A percentile compares a stretch with the other conserved stretches of the same genome.
Evolutionary conservation across 495 filamentous ascomycete genomes (phyloP).

Genomic region (Podospora australis): DNA sequence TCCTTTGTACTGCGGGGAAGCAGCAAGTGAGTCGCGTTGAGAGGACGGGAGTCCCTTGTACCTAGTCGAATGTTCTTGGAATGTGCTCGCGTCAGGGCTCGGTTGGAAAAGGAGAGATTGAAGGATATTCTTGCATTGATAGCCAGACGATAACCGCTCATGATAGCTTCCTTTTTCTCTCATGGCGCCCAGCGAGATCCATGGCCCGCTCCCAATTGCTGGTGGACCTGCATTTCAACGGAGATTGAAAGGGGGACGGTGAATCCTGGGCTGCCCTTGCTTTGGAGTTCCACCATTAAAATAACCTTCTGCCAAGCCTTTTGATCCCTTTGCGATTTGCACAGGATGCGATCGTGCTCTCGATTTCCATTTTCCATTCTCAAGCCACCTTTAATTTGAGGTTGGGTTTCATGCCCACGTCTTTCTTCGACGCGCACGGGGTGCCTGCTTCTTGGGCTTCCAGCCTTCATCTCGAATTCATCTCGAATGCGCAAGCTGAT

Average conservation of each 20-base stretch:
- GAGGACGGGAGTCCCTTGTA: too few species aligned
- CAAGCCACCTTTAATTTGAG: slow-evolving; percentile 5
- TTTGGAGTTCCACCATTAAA: slow-evolving; percentile 7
- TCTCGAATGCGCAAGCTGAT: slow-evolving; percentile 1
- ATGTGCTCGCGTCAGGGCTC: not conserved
- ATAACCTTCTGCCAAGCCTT: slow-evolving; percentile 14
- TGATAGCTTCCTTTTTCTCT: not conserved
- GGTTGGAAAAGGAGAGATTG: not conserved
- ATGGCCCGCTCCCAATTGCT: slow-evolving; percentile 5
- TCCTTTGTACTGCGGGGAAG: too few species aligned
- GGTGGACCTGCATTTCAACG: slow-evolving; percentile 11
- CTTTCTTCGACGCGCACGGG: not conserved
- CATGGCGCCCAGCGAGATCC: not conserved
- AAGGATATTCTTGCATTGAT: not conserved
- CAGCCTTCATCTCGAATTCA: not conserved
- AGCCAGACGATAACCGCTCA: slow-evolving; percentile 2
- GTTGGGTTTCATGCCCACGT: slow-evolving; percentile 10
- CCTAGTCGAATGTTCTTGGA: too few species aligned
- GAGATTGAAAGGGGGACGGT: slow-evolving; percentile 8
- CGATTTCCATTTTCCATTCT: not conserved
- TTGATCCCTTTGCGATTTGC: not conserved
- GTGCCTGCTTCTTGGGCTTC: not conserved
- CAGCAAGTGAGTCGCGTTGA: too few species aligned
- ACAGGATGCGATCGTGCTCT: not conserved
- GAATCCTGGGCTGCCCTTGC: slow-evolving; percentile 3